These are phyloP conservation scores for Podochytrium sp. DNA, from an alignment of 192 early-diverging fungal species.

Conservation along the genomic window DNA sequence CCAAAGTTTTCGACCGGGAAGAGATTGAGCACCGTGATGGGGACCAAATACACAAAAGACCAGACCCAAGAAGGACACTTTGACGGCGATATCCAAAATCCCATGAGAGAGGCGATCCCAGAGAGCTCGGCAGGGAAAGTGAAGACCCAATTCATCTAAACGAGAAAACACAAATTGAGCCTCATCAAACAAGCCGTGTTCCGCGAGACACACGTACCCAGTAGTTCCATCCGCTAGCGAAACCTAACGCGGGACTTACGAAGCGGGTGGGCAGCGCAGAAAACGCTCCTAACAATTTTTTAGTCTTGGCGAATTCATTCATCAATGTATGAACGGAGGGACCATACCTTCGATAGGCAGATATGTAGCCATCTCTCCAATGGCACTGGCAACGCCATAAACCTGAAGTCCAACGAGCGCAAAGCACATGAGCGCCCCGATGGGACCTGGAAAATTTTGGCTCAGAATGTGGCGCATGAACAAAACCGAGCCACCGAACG, in stretches of 20 bases:
- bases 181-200: too few species aligned
- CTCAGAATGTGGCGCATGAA: slow-evolving; percentile 68
- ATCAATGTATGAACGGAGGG: too few species aligned
- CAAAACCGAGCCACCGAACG: slow-evolving; percentile 71
- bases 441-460: too few species aligned
- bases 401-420: slow-evolving; percentile 11
- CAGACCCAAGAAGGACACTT: slow-evolving; percentile 42
- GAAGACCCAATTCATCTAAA: slow-evolving; percentile 34
- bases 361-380: slow-evolving; percentile 80
- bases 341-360: slow-evolving; percentile 74
- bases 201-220: too few species aligned
- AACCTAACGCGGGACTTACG: slow-evolving; percentile 66
- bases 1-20: slow-evolving; percentile 68
- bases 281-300: too few species aligned
- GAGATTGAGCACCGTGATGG: slow-evolving; percentile 64
- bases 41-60: slow-evolving; percentile 57
- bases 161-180: too few species aligned
- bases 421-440: slow-evolving; percentile 73
- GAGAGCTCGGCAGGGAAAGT: slow-evolving; percentile 65
- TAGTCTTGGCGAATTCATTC: too few species aligned
- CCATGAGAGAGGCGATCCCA: slow-evolving; percentile 76
- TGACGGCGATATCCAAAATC: slow-evolving; percentile 55
- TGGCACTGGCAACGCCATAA: slow-evolving; percentile 58
- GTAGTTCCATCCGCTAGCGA: slow-evolving; percentile 41
- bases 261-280: too few species aligned